A percentile compares a stretch with the other conserved stretches of the same genome.
phyloP scores from a whole-genome alignment of 2,329 filamentous ascomycete species.

The Trichophyton mentagrophytes region DNA sequence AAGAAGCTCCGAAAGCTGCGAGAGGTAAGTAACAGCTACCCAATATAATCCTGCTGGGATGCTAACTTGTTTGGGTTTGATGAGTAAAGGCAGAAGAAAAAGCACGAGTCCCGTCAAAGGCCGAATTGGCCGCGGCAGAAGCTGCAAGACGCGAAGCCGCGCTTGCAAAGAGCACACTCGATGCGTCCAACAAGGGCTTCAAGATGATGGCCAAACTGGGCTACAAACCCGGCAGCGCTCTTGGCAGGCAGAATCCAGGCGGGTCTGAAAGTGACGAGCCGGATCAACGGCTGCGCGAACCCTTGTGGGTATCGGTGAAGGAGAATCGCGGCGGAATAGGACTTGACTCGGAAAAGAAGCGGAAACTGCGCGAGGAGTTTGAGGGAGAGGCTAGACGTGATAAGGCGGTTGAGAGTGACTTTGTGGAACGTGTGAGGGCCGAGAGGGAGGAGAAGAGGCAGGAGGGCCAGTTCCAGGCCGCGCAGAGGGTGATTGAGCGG shows the following conservation, averaged over 20 bases:
- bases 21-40: conserved; percentile 26
- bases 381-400: conserved; percentile 46
- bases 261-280: conserved; percentile 15
- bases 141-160: conserved; percentile 60
- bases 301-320: conserved; percentile 63
- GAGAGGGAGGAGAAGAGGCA: conserved; percentile 56
- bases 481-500: conserved; percentile 70
- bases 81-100: conserved; percentile 49
- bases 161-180: conserved; percentile 60
- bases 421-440: conserved; percentile 55
- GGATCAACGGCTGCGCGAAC: conserved; percentile 47
- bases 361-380: conserved; percentile 54
- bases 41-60: too few relatives aligned
- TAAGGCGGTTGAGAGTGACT: conserved; percentile 56
- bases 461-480: conserved; percentile 59
- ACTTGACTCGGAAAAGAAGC: conserved; percentile 68
- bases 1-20: conserved; percentile 42
- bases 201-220: conserved; percentile 97
- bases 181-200: conserved; percentile 68
- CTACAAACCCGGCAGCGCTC: conserved; percentile 60
- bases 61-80: conserved; percentile 16
- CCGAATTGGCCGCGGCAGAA: conserved; percentile 64
- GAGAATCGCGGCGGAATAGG: conserved; percentile 75
- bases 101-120: conserved; percentile 59
- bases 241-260: conserved; percentile 51